These are phyloP conservation scores for Entomortierella beljakovae DNA, from an alignment of 192 early-diverging fungal genomes.

Conservation along the genomic window DNA sequence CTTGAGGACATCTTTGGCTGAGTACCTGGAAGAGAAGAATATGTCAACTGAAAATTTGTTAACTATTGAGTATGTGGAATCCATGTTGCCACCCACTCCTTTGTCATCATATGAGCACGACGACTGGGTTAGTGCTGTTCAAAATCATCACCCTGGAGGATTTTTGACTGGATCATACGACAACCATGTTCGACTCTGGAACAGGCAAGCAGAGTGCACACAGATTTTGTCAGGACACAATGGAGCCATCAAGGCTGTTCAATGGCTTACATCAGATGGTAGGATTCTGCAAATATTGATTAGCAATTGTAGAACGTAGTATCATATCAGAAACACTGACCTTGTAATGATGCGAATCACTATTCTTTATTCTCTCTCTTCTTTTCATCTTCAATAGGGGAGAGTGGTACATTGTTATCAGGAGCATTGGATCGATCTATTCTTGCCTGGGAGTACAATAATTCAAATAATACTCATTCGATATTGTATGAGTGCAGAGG, in stretches of 20 bases:
- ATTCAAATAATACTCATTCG: conserved; percentile 52
- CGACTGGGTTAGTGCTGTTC: conserved; percentile 93
- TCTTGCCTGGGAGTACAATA: conserved; percentile 72
- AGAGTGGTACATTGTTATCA: conserved; percentile 61
- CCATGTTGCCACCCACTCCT: conserved; percentile 86
- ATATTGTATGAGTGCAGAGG: conserved; percentile 80
- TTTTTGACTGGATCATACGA: conserved; percentile 91
- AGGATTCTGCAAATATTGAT: conserved; percentile 8
- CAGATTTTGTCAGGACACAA: conserved; percentile 75
- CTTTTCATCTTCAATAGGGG: conserved; percentile 37
- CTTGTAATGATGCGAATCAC: background rate
- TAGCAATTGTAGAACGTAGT: too few relatives aligned
- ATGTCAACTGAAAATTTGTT: conserved; percentile 87
- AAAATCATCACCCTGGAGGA: conserved; percentile 53
- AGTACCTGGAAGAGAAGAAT: conserved; percentile 75
- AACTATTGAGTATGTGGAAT: conserved; percentile 93
- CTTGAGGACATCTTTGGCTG: conserved; percentile 78
- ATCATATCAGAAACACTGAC: background rate
- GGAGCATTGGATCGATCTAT: conserved; percentile 76
- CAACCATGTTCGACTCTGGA: conserved; percentile 86
- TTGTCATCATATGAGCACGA: conserved; percentile 88
- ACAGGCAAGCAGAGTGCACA: conserved; percentile 76
- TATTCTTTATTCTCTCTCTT: background rate
- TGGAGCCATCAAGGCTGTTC: conserved; percentile 82
- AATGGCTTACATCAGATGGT: conserved; percentile 70